These are phyloP conservation scores for Vitis hybrid DNA, from an alignment of 177 flowering plant genomes.

Conservation along the genomic window DNA sequence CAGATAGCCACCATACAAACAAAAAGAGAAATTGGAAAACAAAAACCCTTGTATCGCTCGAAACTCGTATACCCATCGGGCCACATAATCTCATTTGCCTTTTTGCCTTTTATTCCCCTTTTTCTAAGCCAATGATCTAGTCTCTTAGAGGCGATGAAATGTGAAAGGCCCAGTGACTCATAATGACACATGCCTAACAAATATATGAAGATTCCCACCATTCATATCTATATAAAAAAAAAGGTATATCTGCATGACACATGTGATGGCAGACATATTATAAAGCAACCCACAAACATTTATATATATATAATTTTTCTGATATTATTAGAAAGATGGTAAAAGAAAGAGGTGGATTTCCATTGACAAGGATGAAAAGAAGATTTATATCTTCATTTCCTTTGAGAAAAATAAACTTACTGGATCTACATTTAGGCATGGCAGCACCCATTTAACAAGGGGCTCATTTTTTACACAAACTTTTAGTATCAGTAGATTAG, in stretches of 20 bases:
- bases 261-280: constrained; percentile 1
- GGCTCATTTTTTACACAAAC: background rate
- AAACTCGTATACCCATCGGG: constrained; percentile 9
- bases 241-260: background rate
- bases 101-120: background rate
- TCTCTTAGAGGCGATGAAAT: background rate
- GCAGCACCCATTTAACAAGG: background rate
- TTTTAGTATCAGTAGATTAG: constrained; percentile 8
- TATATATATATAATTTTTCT: background rate
- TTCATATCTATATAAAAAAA: background rate
- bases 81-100: background rate
- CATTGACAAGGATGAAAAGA: background rate
- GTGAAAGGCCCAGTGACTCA: constrained; percentile 3
- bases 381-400: constrained; percentile 16
- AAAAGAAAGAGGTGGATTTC: background rate
- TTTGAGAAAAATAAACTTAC: constrained; percentile 1
- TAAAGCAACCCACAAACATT: background rate
- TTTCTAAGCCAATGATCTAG: background rate
- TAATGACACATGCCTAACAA: background rate
- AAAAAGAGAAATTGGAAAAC: constrained; percentile 12
- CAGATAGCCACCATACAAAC: constrained; percentile 16
- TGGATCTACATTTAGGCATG: constrained; percentile 15
- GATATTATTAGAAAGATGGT: background rate
- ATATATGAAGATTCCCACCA: no score
- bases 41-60: constrained; percentile 6